These are phyloP conservation scores for Umbellularia californica DNA, from an alignment of 164 flowering plant genomes.

Conservation along the genomic window DNA sequence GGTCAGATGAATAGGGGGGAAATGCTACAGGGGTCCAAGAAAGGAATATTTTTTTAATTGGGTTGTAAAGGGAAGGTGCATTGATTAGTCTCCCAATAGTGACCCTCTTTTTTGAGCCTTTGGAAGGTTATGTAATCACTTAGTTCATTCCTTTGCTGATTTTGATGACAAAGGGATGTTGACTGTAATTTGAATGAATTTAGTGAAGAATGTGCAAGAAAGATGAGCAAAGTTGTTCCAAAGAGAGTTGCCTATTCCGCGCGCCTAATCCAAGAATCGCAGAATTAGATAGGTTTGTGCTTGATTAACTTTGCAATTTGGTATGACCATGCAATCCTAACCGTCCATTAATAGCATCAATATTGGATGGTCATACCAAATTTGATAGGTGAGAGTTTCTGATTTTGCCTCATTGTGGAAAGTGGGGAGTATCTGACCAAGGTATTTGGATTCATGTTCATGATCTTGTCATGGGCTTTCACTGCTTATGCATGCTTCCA, in stretches of 20 bases:
- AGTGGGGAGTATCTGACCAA: too few relatives aligned
- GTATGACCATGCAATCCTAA: too few relatives aligned
- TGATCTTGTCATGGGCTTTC: neutral
- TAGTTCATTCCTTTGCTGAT: conserved; percentile 1
- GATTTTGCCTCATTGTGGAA: too few relatives aligned
- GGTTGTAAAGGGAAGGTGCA: conserved; percentile 1
- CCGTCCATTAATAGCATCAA: too few relatives aligned
- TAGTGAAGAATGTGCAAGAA: neutral
- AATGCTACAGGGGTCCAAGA: neutral
- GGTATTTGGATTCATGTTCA: neutral
- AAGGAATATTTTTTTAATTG: neutral
- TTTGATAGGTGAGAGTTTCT: too few relatives aligned
- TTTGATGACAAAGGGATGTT: neutral
- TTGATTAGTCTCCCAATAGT: neutral
- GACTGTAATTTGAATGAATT: neutral
- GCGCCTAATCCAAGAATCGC: neutral
- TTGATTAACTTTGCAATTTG: too few relatives aligned
- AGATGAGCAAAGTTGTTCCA: too few relatives aligned
- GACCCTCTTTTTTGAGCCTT: neutral
- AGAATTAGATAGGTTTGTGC: neutral
- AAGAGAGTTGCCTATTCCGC: too few relatives aligned
- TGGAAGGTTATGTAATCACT: neutral
- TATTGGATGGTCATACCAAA: too few relatives aligned
- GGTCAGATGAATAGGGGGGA: neutral
- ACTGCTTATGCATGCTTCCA: too few relatives aligned